phyloP scores from a whole-genome alignment of 2,329 filamentous ascomycete genomes.

The Trichoderma sp. region DNA sequence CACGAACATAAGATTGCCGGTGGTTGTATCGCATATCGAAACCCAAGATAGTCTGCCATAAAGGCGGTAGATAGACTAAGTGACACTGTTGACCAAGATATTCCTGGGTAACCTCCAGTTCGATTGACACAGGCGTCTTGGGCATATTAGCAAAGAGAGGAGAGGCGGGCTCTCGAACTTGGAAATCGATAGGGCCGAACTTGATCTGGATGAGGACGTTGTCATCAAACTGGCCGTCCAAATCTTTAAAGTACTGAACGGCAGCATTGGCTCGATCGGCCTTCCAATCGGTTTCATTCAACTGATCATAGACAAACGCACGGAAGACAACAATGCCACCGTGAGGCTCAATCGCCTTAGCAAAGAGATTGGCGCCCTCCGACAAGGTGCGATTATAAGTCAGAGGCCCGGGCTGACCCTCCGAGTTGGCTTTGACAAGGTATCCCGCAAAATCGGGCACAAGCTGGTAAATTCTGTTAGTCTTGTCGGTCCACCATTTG shows the following conservation, averaged over 20 bases:
- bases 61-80: conserved; percentile 63
- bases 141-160: conserved; percentile 54
- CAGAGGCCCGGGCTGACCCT: conserved; percentile 67
- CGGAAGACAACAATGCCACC: conserved; percentile 67
- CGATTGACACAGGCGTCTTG: conserved; percentile 1
- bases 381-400: conserved; percentile 69
- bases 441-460: conserved; percentile 69
- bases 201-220: conserved; percentile 74
- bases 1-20: conserved; percentile 53
- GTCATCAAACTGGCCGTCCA: conserved; percentile 65
- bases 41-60: conserved; percentile 67
- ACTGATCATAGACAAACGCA: conserved; percentile 65
- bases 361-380: conserved; percentile 68
- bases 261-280: conserved; percentile 68
- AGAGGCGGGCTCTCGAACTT: conserved; percentile 65
- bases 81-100: conserved; percentile 39
- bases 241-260: conserved; percentile 62
- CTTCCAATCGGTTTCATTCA: conserved; percentile 58
- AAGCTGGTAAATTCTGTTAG: conserved; percentile 55
- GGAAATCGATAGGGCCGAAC: conserved; percentile 72
- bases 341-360: conserved; percentile 54
- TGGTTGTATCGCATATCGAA: conserved; percentile 64
- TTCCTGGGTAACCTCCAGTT: conserved; percentile 5
- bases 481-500: conserved; percentile 61
- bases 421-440: conserved; percentile 69